Evolutionary conservation across 495 filamentous ascomycete genomes (phyloP), one percentile per base, ranked within the genome.

Genomic region (Elasticomyces elasticus): DNA sequence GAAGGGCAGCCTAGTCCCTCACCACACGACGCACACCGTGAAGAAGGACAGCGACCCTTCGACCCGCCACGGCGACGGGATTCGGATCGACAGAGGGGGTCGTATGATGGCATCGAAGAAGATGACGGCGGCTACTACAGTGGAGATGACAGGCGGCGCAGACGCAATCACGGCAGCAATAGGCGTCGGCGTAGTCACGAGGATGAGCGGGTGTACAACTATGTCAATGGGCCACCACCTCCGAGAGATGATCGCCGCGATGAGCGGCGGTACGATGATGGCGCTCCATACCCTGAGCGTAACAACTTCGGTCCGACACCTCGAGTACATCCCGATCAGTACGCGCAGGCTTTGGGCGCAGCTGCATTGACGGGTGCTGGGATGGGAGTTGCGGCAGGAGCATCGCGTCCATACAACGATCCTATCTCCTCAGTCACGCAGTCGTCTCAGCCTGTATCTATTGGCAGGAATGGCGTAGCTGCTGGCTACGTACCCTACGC

Each of bases 401-500:
- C 37, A 2, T 33, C 23, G 9, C 19, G 22, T 27, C 50, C 50
- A 23, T 33, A 42, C n/a, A 48, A 27, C 42, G 23, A 35, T 23
- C 40, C 19, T 25, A 20, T 26, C 20, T 22, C 53, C 1, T 31
- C 31, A 19, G 6, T 6, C 12, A 6, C 22, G n/a, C 45, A 38
- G 26, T 27, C 13, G 24, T 17, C 52, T 17, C 52, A 35, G 25
- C 52, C 42, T 24, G 25, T 31, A 19, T 2, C 30, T 11, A 27
- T 2, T 33, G 47, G 26, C 23, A 22, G 30, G 19, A 37, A 37
- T 2, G 33, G 41, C 13, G 25, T 58, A 7, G 33, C 51, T 20
- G 27, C 13, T 15, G 51, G 48, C 15, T 61, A 61, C 40, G 45
- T 57, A 0, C 58, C 58, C 1, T 61, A 61, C 44, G 47, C 58